These are phyloP conservation scores for Lojkania enalia DNA, from an alignment of 2,329 filamentous ascomycete genomes.

Conservation along the genomic window DNA sequence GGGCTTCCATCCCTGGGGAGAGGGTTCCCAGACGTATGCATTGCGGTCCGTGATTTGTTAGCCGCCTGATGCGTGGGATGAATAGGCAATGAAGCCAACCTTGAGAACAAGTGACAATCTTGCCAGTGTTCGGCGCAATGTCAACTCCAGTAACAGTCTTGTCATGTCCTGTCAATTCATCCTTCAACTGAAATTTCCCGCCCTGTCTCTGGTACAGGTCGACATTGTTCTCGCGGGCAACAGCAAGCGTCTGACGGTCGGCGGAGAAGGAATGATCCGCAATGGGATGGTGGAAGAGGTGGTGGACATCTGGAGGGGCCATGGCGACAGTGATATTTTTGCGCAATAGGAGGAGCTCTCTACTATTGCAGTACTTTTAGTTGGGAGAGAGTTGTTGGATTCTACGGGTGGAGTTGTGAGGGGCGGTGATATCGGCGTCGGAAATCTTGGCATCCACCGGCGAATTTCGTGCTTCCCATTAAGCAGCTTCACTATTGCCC, in stretches of 20 bases:
- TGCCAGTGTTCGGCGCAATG: conserved; percentile 85
- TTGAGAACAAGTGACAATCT: conserved; percentile 97
- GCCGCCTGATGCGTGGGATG: conserved; percentile 12
- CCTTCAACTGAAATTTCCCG: conserved; percentile 77
- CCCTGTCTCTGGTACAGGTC: conserved; percentile 81
- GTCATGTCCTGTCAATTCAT: conserved; percentile 94
- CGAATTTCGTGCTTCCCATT: not conserved
- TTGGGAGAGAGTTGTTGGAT: conserved; percentile 1
- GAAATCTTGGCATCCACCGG: conserved; percentile 5
- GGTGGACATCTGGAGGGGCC: conserved; percentile 87
- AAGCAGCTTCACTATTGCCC: not conserved
- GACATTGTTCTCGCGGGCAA: conserved; percentile 85
- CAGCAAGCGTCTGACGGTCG: conserved; percentile 84
- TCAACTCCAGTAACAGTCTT: conserved; percentile 96
- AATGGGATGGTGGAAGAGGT: conserved; percentile 95
- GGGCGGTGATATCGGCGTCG: conserved; percentile 6
- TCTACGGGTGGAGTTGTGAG: conserved; percentile 10
- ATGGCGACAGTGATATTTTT: conserved; percentile 55
- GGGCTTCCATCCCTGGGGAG: conserved; percentile 90
- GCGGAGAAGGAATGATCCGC: conserved; percentile 98
- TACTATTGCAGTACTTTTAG: conserved; percentile 65
- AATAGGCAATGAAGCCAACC: conserved; percentile 55
- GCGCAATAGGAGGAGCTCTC: conserved; percentile 94
- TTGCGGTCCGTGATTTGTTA: conserved; percentile 72
- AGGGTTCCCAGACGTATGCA: conserved; percentile 96